These are phyloP conservation scores for Hansfordia pulvinata DNA, from an alignment of 2,329 filamentous ascomycete species.

Conservation along the genomic window DNA sequence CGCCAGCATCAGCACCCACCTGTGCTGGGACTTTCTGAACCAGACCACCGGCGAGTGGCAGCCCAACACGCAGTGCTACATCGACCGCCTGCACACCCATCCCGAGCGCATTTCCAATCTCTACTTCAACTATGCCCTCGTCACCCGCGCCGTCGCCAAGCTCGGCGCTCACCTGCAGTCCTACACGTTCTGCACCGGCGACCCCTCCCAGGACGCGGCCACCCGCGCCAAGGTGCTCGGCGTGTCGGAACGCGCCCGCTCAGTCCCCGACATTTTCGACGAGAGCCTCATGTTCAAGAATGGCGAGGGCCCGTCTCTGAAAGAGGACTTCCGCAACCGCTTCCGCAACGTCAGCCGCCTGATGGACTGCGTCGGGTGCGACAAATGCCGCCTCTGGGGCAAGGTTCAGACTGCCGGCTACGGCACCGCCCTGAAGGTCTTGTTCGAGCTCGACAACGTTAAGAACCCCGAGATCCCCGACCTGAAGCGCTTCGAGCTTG, in stretches of 20 bases:
- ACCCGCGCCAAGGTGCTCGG: slow-evolving; percentile 75
- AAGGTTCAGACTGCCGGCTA: slow-evolving; percentile 94
- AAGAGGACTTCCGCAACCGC: slow-evolving; percentile 93
- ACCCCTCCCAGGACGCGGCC: slow-evolving; percentile 59
- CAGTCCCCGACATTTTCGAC: slow-evolving; percentile 74
- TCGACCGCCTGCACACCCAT: slow-evolving; percentile 66
- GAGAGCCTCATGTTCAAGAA: slow-evolving; percentile 91
- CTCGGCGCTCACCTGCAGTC: slow-evolving; percentile 66
- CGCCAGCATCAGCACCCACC: slow-evolving; percentile 87
- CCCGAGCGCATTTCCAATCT: slow-evolving; percentile 92
- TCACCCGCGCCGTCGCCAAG: slow-evolving; percentile 84
- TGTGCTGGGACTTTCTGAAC: slow-evolving; percentile 94
- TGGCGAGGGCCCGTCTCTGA: slow-evolving; percentile 60
- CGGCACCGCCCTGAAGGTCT: slow-evolving; percentile 84
- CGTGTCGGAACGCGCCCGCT: slow-evolving; percentile 57
- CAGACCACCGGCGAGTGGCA: slow-evolving; percentile 89
- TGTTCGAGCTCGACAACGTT: slow-evolving; percentile 87
- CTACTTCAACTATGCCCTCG: slow-evolving; percentile 98
- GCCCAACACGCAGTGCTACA: slow-evolving; percentile 83
- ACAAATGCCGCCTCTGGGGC: slow-evolving; percentile 96
- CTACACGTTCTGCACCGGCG: slow-evolving; percentile 89
- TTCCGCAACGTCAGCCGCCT: slow-evolving; percentile 93
- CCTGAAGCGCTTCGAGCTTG: slow-evolving; percentile 80
- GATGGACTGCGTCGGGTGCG: slow-evolving; percentile 98
- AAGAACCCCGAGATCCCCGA: slow-evolving; percentile 48